Percentiles rank a stretch among this genome's conserved stretches.
Conservation (phyloP, 108 stramenopile genomes). For the Cyclotella choctawhatcheeana region DNA sequence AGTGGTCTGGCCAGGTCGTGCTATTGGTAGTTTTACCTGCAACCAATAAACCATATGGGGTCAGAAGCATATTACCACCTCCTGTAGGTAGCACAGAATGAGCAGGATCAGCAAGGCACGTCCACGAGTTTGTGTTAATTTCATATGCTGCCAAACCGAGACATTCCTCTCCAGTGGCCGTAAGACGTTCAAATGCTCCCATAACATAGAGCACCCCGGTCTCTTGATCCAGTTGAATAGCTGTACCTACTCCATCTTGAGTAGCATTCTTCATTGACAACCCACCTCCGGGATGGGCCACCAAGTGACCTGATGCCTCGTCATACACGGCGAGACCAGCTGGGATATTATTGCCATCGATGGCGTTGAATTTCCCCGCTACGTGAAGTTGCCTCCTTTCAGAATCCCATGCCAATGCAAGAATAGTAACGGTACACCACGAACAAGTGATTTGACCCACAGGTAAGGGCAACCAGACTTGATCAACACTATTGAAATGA, state of each 20-base stretch:
- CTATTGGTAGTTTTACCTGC: conserved; percentile 74
- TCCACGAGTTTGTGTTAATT: conserved; percentile 78
- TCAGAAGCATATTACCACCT: conserved; percentile 88
- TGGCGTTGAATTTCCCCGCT: conserved; percentile 90
- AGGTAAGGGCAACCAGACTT: conserved; percentile 89
- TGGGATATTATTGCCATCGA: conserved; percentile 85
- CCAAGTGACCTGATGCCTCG: conserved; percentile 78
- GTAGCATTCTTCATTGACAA: conserved; percentile 76
- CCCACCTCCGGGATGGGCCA: conserved; percentile 90
- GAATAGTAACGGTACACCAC: conserved; percentile 90
- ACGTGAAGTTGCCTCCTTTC: conserved; percentile 84
- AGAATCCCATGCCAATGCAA: conserved; percentile 93
- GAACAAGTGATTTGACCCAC: conserved; percentile 93
- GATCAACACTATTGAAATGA: conserved; percentile 81
- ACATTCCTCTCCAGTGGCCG: conserved; percentile 64
- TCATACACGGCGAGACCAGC: conserved; percentile 89
- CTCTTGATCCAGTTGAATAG: conserved; percentile 85
- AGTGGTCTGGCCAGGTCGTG: conserved; percentile 79
- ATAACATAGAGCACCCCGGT: conserved; percentile 88
- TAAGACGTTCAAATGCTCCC: conserved; percentile 87
- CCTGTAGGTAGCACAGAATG: conserved; percentile 85
- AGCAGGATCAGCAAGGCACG: conserved; percentile 82
- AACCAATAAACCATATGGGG: conserved; percentile 86
- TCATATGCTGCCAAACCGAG: conserved; percentile 85
- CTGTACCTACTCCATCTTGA: conserved; percentile 85